A percentile compares a stretch with the other conserved stretches of the same genome.
Evolutionary conservation across 2,329 filamentous ascomycete genomes (phyloP).

Genomic region (Tolypocladium album): DNA sequence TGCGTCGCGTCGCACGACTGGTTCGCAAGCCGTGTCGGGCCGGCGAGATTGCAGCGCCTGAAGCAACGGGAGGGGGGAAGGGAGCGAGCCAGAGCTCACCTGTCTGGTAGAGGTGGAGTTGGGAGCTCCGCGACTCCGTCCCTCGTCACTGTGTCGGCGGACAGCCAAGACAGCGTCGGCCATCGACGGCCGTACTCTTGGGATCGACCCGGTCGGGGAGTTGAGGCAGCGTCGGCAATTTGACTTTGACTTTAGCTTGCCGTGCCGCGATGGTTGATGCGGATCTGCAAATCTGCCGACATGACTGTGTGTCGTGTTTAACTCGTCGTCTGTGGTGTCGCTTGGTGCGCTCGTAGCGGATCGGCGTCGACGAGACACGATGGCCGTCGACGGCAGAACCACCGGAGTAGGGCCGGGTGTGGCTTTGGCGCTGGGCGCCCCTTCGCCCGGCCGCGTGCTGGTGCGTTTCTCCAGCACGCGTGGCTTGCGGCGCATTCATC

Average conservation of each 20-base stretch:
- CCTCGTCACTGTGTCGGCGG: background rate
- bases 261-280: background rate
- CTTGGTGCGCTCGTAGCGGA: conserved; percentile 5
- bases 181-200: background rate
- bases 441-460: background rate
- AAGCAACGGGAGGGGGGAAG: background rate
- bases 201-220: background rate
- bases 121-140: background rate
- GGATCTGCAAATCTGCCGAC: background rate
- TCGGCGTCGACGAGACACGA: conserved; percentile 18
- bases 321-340: background rate
- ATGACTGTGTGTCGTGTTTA: background rate
- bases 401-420: conserved; percentile 19
- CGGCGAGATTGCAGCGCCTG: background rate
- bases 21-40: background rate
- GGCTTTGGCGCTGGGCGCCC: background rate
- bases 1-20: background rate
- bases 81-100: background rate
- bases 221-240: background rate
- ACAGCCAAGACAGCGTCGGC: background rate
- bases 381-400: conserved; percentile 9
- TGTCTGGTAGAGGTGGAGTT: background rate
- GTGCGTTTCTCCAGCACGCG: background rate
- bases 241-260: background rate
- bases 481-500: background rate